A percentile compares a stretch with the other conserved stretches of the same genome.
Conservation (phyloP, 1,284 basidiomycete species). For the Cutaneotrichosporon sp. region DNA sequence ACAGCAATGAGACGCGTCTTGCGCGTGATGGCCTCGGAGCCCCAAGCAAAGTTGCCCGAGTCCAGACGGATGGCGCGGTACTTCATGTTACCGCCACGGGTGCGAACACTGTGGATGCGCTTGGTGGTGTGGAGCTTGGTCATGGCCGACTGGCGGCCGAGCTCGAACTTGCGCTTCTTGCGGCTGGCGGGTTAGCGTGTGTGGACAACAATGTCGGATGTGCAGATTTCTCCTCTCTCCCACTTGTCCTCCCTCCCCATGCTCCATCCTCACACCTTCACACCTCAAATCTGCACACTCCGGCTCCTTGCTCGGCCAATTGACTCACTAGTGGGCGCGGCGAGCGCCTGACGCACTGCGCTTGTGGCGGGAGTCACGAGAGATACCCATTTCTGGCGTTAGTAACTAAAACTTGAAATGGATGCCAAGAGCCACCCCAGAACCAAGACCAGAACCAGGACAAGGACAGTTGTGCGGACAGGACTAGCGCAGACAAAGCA, state of each 20-base stretch:
- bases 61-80: constrained; percentile 92
- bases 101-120: constrained; percentile 87
- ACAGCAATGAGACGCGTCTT: constrained; percentile 94
- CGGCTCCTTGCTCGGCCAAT: constrained; percentile 13
- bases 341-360: constrained; percentile 88
- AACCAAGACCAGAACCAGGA: not conserved
- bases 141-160: constrained; percentile 91
- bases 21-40: constrained; percentile 81
- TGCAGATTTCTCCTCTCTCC: constrained; percentile 5
- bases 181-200: constrained; percentile 54
- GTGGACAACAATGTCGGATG: not conserved
- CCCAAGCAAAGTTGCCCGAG: constrained; percentile 95
- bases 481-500: not conserved
- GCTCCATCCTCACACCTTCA: constrained; percentile 18
- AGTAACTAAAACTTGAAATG: not conserved
- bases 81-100: constrained; percentile 89
- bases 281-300: constrained; percentile 6
- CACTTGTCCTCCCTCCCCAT: not conserved
- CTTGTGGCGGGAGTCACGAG: constrained; percentile 91
- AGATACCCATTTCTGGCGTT: constrained; percentile 57
- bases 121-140: constrained; percentile 86
- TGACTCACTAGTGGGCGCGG: constrained; percentile 64
- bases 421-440: not conserved
- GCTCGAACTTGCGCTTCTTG: constrained; percentile 99
- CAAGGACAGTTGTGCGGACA: not conserved